Conservation (phyloP, 352 stramenopile species). For the Stramenopiles sp. region DNA sequence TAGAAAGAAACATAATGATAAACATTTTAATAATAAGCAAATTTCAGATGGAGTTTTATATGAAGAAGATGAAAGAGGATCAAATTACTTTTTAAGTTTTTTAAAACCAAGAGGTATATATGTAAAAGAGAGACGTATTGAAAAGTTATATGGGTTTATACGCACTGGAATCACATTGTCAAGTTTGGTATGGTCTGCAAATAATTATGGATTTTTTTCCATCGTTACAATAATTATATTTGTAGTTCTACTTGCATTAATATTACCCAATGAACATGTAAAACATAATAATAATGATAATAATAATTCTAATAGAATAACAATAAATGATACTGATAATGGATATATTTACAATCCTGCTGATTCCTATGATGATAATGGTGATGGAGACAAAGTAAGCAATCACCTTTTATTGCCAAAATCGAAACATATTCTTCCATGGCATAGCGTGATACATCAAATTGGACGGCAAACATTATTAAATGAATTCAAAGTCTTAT, state of each 20-base stretch:
- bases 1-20: too few relatives aligned
- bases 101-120: background rate
- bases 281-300: background rate
- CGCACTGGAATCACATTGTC: background rate
- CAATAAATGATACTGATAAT: background rate
- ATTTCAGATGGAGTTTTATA: too few relatives aligned
- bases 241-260: background rate
- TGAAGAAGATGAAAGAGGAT: background rate
- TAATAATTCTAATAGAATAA: background rate
- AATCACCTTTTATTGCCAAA: background rate
- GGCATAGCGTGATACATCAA: background rate
- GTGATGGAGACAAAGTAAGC: background rate
- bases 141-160: background rate
- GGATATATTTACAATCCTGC: background rate
- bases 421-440: background rate
- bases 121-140: background rate
- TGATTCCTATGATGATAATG: background rate
- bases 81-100: slow-evolving; percentile 1
- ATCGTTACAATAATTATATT: background rate
- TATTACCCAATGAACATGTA: background rate
- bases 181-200: background rate
- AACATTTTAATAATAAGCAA: too few relatives aligned
- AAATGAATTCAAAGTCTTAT: background rate
- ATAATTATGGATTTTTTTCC: background rate
- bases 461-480: background rate